Evolutionary conservation across 352 stramenopile species (phyloP), one percentile per base, ranked within the genome.

Genomic region (Pseudoperonospora humuli): DNA sequence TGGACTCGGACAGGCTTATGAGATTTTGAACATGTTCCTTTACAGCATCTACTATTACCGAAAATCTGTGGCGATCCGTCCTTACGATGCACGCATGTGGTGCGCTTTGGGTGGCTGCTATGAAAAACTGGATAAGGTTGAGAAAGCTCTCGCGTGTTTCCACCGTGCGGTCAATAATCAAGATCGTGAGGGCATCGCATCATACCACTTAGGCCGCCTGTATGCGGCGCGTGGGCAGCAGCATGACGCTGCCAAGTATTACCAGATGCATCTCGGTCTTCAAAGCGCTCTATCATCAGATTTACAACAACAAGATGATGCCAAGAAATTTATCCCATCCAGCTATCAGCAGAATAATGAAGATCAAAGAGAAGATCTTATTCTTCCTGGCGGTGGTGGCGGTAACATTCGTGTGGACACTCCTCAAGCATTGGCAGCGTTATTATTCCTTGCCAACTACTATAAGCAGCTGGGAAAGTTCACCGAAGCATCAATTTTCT

Each of bases 11-110:
- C 96, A 99, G 64, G 95, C 93, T 0, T 99, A 99, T 68, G 96
- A 99, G 75, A 96, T 99, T 36, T 73, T 99, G 38, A 96, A 98
- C 58, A 98, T 98, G 93, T 89, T 93, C 44, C 75, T 98, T 41
- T 98, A 98, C 68, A 96, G 94, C 32, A 80, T 98, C n/a, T 97
- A 98, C 75, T 99, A 99, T 71, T 99, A 98, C 66, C 79, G 93
- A 39, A 97, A 98, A 64, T 94, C 95, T 6, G 87, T 94, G 6
- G 70, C 82, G 13, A 81, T 99, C n/a, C 86, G 94, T 2, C 95
- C 95, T 7, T 96, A 97, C 50, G 95, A 99, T 71, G 87, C 93
- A 26, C 79, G 95, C n/a, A 98, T 98, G 94, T 99, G 95, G 95
- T 96, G 84, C 48, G 95, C 95, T 13, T 71, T 99, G 18, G 95